Percentiles rank a stretch among this genome's conserved stretches.
phyloP scores from a whole-genome alignment of 352 stramenopile species.

The Globisporangium splendens region DNA sequence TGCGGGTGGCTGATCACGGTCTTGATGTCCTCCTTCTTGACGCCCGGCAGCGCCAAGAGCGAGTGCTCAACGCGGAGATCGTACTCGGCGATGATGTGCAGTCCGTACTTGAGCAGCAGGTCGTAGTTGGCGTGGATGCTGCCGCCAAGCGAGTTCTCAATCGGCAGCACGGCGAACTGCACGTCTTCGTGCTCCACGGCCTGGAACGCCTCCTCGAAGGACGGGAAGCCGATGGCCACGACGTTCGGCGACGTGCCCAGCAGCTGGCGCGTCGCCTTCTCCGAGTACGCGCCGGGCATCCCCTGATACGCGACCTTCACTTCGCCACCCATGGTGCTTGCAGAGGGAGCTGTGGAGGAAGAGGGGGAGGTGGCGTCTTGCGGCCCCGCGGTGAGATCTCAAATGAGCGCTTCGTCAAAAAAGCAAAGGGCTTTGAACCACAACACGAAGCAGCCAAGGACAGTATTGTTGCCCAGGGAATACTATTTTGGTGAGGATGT shows the following conservation, averaged over 20 bases:
- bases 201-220: constrained; percentile 53
- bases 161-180: constrained; percentile 92
- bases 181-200: constrained; percentile 75
- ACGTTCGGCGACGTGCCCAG: constrained; percentile 64
- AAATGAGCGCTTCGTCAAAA: constrained; percentile 14
- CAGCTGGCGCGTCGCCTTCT: constrained; percentile 95
- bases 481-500: background rate
- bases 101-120: constrained; percentile 62
- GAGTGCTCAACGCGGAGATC: constrained; percentile 89
- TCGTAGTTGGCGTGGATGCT: constrained; percentile 97
- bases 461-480: background rate
- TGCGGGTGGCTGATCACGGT: constrained; percentile 96
- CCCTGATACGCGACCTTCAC: constrained; percentile 95
- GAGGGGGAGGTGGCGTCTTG: constrained; percentile 2
- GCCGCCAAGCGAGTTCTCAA: constrained; percentile 94
- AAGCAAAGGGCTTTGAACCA: too few relatives aligned
- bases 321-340: constrained; percentile 24
- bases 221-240: constrained; percentile 51
- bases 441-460: too few relatives aligned
- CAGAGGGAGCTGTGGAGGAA: background rate
- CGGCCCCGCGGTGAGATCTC: constrained; percentile 10
- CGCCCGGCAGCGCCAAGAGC: constrained; percentile 88
- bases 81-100: constrained; percentile 66
- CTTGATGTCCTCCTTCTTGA: constrained; percentile 88
- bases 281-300: constrained; percentile 95